These are phyloP conservation scores for Tubosaeta brunneosetosa DNA, from an alignment of 768 basidiomycete species.

Conservation along the genomic window DNA sequence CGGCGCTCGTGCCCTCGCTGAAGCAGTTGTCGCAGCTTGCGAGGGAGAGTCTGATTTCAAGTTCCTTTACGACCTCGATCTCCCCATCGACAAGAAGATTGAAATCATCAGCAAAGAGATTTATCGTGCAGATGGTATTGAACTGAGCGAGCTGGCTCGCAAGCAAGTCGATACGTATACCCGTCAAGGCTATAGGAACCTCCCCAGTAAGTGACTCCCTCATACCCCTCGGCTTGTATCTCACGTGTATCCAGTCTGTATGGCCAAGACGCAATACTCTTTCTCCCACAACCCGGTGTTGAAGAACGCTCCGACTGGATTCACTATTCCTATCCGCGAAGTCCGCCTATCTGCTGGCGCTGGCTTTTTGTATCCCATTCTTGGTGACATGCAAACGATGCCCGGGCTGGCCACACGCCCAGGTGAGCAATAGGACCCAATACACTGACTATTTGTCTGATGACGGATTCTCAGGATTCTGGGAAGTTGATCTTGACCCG, in stretches of 20 bases:
- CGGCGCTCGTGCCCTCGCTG: constrained; percentile 84
- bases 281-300: constrained; percentile 92
- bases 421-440: constrained; percentile 39
- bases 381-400: constrained; percentile 99
- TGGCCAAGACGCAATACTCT: constrained; percentile 98
- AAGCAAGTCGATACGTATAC: constrained; percentile 90
- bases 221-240: constrained; percentile 1
- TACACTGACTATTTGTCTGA: constrained; percentile 6
- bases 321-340: constrained; percentile 86
- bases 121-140: constrained; percentile 90
- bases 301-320: constrained; percentile 89
- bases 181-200: constrained; percentile 73
- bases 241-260: constrained; percentile 60
- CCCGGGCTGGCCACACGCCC: constrained; percentile 92
- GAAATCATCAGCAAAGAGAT: constrained; percentile 81
- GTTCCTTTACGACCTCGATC: constrained; percentile 86
- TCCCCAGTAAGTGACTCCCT: constrained; percentile 59
- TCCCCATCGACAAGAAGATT: constrained; percentile 87
- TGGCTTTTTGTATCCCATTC: constrained; percentile 91
- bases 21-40: constrained; percentile 87
- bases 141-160: constrained; percentile 78
- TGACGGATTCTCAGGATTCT: constrained; percentile 57
- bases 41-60: constrained; percentile 81
- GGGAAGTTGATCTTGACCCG: constrained; percentile 81
- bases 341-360: constrained; percentile 90